Evolutionary conservation across 106 monocot genomes (phyloP), one percentile per base, ranked within the genome.

Genomic region (Narthecium ossifragum): DNA sequence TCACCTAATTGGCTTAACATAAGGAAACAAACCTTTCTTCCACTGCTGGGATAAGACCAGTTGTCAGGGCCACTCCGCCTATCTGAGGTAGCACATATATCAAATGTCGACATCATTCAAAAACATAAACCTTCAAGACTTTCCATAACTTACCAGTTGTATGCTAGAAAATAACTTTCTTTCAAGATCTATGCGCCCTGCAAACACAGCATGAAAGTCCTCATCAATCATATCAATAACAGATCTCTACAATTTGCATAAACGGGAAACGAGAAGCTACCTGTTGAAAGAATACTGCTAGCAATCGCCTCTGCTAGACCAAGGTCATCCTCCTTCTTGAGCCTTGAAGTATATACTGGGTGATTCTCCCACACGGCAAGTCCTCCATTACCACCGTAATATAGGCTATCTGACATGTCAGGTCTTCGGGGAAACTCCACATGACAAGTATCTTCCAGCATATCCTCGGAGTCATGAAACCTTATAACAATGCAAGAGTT

Each of bases 131-230:
- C 6, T 6, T 30, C 59, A 36, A 59, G 9, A 31, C 12, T 14
- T 62, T 37, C 47, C 58, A 18, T 13, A 32, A 14, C 86, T 76
- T 28, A 98, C 96, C 65, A 98, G 64, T 53, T 98, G 96, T 67
- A 98, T 98, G 65, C 96, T 98, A 55, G 81, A 84, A 69, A 98
- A 98, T 46, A 98, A 66, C 73, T 90, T 98, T 73, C 86, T 87
- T 63, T 98, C 86, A 38, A 98, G 81, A 45, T 98, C 96, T 69
- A 87, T 66, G 36, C 96, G 86, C 18, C 96, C 96, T 98, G 71
- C 27, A 18, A 64, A 30, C 61, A 70, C 34, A 62, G 15, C 26
- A 34, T n/a, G n/a, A 14, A 24, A 37, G 52, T 13, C 43, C n/a
- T 26, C 46, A 46, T 29, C 24, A 67, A 7, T 17, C 27, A 53